A percentile compares a stretch with the other conserved stretches of the same genome.
phyloP scores from a whole-genome alignment of 495 filamentous ascomycete genomes.

The Penicillium desertorum region DNA sequence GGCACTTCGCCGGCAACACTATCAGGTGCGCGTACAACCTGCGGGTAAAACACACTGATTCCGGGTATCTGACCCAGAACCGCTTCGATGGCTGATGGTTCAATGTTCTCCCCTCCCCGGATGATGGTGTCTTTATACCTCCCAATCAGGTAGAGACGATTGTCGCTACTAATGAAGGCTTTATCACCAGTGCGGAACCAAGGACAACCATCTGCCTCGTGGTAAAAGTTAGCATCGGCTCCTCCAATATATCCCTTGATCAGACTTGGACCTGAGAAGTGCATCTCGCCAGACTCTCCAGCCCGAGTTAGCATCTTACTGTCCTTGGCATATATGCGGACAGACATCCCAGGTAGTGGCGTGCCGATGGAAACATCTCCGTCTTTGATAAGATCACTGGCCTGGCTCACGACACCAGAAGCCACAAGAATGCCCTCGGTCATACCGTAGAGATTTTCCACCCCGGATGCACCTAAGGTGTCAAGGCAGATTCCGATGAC shows the following conservation, averaged over 20 bases:
- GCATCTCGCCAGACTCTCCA: slow-evolving; percentile 37
- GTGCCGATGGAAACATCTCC: slow-evolving; percentile 27
- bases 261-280: slow-evolving; percentile 34
- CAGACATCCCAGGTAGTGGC: slow-evolving; percentile 29
- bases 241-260: slow-evolving; percentile 32
- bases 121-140: slow-evolving; percentile 53
- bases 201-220: slow-evolving; percentile 22
- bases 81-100: slow-evolving; percentile 40
- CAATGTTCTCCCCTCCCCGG: slow-evolving; percentile 50
- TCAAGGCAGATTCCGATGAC: slow-evolving; percentile 30
- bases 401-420: slow-evolving; percentile 15
- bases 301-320: neutral
- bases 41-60: slow-evolving; percentile 19
- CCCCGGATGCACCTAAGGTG: slow-evolving; percentile 28
- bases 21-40: slow-evolving; percentile 19
- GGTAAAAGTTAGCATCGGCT: slow-evolving; percentile 33
- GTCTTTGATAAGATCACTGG: slow-evolving; percentile 17
- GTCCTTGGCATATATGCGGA: slow-evolving; percentile 24
- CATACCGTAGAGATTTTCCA: slow-evolving; percentile 43
- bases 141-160: slow-evolving; percentile 39
- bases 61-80: slow-evolving; percentile 27
- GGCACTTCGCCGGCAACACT: slow-evolving; percentile 28
- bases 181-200: slow-evolving; percentile 50
- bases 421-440: slow-evolving; percentile 38
- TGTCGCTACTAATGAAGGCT: slow-evolving; percentile 39